phyloP scores from a whole-genome alignment of 306 rosid genomes.

The Ormosia semicastrata region DNA sequence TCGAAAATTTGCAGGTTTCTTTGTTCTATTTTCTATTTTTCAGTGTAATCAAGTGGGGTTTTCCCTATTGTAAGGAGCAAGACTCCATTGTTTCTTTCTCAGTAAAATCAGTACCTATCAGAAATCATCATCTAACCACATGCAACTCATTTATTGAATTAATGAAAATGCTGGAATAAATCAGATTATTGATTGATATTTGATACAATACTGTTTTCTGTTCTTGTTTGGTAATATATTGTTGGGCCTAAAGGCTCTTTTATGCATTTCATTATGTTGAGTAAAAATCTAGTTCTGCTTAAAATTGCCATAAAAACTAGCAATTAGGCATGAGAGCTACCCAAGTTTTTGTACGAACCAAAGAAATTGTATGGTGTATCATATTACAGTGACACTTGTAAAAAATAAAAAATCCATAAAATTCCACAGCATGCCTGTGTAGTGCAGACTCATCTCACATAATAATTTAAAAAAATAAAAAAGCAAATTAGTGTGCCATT shows the following conservation, averaged over 20 bases:
- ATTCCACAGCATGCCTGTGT: not conserved
- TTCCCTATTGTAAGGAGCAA: too few relatives aligned
- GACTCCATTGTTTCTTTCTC: too few relatives aligned
- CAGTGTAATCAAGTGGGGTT: too few relatives aligned
- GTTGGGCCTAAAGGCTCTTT: not conserved
- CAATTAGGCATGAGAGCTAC: not conserved
- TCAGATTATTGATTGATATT: not conserved
- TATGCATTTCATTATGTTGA: not conserved
- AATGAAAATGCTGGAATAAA: too few relatives aligned
- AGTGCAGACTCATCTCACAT: not conserved
- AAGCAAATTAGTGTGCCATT: not conserved
- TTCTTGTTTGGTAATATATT: not conserved
- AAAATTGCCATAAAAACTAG: not conserved
- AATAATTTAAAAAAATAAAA: not conserved
- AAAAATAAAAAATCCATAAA: constrained; percentile 22
- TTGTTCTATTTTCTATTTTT: too few relatives aligned
- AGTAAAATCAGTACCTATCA: too few relatives aligned
- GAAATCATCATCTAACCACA: too few relatives aligned
- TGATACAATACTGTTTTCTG: not conserved
- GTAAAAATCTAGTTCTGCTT: not conserved
- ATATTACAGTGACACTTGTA: not conserved
- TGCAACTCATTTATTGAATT: too few relatives aligned
- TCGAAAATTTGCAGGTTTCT: too few relatives aligned
- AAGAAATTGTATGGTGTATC: not conserved
- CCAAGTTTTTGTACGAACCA: not conserved